Percentiles rank a stretch among this genome's conserved stretches.
These are phyloP conservation scores for Phenoliferia sp. DNA, from an alignment of 1,284 basidiomycete species.

Conservation along the genomic window DNA sequence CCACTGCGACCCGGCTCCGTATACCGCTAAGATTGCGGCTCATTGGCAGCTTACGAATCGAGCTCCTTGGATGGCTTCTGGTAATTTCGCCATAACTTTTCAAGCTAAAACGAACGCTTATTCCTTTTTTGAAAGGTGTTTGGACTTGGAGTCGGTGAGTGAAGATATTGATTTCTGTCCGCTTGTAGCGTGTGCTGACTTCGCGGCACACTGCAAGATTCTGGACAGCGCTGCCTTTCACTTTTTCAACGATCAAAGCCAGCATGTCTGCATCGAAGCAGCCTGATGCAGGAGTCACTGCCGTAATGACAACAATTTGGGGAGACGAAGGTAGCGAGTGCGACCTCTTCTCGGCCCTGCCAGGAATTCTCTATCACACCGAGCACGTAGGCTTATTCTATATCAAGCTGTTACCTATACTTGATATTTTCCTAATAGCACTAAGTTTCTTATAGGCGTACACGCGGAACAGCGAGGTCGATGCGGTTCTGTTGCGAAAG, in stretches of 20 bases:
- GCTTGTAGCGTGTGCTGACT: not conserved
- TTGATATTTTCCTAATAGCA: no score
- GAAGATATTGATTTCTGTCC: no score
- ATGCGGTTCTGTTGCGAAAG: slow-evolving; percentile 33
- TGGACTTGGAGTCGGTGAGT: slow-evolving; percentile 42
- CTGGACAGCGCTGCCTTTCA: slow-evolving; percentile 45
- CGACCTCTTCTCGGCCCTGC: slow-evolving; percentile 35
- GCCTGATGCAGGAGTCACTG: slow-evolving; percentile 34
- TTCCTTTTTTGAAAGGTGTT: slow-evolving; percentile 36
- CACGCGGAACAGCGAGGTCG: slow-evolving; percentile 32
- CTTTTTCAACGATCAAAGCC: slow-evolving; percentile 42
- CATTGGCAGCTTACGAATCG: slow-evolving; percentile 40
- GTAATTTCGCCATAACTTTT: no score
- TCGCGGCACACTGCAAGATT: slow-evolving; percentile 32
- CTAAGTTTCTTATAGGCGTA: no score
- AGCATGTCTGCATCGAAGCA: slow-evolving; percentile 41
- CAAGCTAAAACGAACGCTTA: no score
- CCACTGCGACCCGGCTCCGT: slow-evolving; percentile 37
- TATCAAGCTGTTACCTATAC: no score
- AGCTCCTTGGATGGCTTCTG: slow-evolving; percentile 41
- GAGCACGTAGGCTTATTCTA: no score
- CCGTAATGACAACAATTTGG: slow-evolving; percentile 44
- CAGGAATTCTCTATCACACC: slow-evolving; percentile 39
- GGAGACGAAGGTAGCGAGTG: slow-evolving; percentile 45
- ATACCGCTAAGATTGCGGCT: slow-evolving; percentile 40